Evolutionary conservation across 225 moss, liverwort and hornwort species (phyloP).

Genomic region (Marchantia paleacea): DNA sequence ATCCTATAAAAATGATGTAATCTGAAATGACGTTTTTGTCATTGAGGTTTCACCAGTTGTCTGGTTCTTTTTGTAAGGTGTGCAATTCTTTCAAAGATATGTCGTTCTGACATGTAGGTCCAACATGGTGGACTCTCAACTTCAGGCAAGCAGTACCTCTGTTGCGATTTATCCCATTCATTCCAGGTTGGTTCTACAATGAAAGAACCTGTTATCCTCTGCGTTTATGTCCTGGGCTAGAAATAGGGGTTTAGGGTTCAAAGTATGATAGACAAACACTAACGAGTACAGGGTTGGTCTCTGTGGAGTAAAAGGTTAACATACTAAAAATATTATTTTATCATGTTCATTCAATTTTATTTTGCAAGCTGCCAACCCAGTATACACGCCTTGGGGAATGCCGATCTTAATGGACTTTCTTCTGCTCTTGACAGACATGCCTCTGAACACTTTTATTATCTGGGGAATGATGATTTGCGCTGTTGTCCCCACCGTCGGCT

Average conservation of each 20-base stretch:
- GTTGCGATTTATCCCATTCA: constrained; percentile 56
- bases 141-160: constrained; percentile 54
- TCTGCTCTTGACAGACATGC: constrained; percentile 51
- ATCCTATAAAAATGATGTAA: neutral
- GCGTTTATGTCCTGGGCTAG: too few species aligned
- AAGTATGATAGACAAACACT: neutral
- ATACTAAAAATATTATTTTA: too few species aligned
- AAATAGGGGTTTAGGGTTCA: neutral
- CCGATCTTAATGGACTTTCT: neutral
- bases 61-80: neutral
- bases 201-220: neutral
- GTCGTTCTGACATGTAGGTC: constrained; percentile 43
- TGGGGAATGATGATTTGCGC: constrained; percentile 49
- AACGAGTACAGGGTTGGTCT: too few species aligned
- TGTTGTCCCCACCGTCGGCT: constrained; percentile 71
- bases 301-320: too few species aligned
- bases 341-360: too few species aligned
- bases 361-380: too few species aligned
- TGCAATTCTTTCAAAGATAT: neutral
- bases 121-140: constrained; percentile 69
- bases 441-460: constrained; percentile 59
- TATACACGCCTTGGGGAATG: neutral
- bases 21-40: neutral
- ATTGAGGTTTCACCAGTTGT: neutral
- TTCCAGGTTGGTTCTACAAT: constrained; percentile 57